Percentiles rank a stretch among this genome's conserved stretches.
These are phyloP conservation scores for Niveomyces coronatus DNA, from an alignment of 2,329 filamentous ascomycete genomes.

Conservation along the genomic window DNA sequence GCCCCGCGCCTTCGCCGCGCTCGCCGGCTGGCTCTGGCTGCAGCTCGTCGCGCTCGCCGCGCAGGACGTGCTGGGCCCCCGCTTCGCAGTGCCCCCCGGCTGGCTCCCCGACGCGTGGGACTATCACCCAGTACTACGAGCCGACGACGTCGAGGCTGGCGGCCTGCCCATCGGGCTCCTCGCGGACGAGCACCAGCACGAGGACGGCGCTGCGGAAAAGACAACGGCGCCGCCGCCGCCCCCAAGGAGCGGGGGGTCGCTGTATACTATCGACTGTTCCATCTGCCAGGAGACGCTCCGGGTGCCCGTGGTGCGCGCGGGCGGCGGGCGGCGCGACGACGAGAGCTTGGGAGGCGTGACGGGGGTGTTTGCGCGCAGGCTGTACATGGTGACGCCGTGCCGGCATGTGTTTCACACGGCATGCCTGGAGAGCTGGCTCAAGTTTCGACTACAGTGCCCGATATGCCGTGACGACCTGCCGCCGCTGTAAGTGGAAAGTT, in stretches of 20 bases:
- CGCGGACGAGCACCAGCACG: slow-evolving; percentile 7
- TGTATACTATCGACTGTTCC: slow-evolving; percentile 70
- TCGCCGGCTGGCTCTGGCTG: slow-evolving; percentile 71
- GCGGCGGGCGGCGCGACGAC: slow-evolving; percentile 44
- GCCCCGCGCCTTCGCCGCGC: slow-evolving; percentile 47
- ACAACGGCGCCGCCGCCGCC: slow-evolving; percentile 19
- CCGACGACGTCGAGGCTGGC: slow-evolving; percentile 71
- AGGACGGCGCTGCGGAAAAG: neutral
- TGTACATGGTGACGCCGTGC: slow-evolving; percentile 97
- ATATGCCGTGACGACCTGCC: slow-evolving; percentile 88
- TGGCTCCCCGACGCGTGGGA: slow-evolving; percentile 76
- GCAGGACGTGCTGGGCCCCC: slow-evolving; percentile 77
- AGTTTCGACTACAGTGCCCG: slow-evolving; percentile 83
- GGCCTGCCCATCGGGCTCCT: slow-evolving; percentile 67
- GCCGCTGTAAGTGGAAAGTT: slow-evolving; percentile 49
- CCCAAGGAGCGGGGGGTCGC: slow-evolving; percentile 19
- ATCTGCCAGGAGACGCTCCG: slow-evolving; percentile 91
- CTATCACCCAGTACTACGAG: slow-evolving; percentile 82
- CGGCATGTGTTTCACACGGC: slow-evolving; percentile 88
- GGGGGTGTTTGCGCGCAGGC: slow-evolving; percentile 65
- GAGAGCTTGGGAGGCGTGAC: slow-evolving; percentile 45
- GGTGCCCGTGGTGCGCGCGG: slow-evolving; percentile 62
- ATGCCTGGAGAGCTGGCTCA: slow-evolving; percentile 95
- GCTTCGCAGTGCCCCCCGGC: slow-evolving; percentile 68
- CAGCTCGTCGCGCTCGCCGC: slow-evolving; percentile 70